These are phyloP conservation scores for Phytopythium oedochilum DNA, from an alignment of 352 stramenopile genomes.

Conservation along the genomic window DNA sequence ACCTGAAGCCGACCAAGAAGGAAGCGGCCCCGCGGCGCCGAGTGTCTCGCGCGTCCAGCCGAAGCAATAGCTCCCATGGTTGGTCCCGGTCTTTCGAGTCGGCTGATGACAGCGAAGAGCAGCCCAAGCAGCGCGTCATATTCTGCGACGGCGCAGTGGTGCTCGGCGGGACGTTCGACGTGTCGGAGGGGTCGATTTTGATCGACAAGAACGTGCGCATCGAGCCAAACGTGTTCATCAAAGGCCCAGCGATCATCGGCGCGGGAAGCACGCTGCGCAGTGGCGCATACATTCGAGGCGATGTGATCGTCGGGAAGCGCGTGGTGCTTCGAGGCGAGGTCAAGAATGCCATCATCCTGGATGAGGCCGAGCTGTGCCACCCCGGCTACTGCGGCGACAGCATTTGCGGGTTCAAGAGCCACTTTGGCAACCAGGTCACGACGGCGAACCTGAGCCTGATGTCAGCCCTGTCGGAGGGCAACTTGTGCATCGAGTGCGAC, in stretches of 20 bases:
- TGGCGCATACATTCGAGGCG: constrained; percentile 63
- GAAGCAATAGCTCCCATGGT: constrained; percentile 7
- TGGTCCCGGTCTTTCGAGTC: constrained; percentile 28
- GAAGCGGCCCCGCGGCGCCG: not conserved
- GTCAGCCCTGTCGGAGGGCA: constrained; percentile 17
- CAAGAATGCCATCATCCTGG: constrained; percentile 71
- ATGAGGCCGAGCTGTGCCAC: constrained; percentile 68
- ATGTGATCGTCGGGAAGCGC: constrained; percentile 52
- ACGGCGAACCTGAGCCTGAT: constrained; percentile 73
- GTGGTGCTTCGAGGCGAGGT: constrained; percentile 65
- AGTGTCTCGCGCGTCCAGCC: constrained; percentile 3
- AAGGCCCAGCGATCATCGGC: constrained; percentile 72
- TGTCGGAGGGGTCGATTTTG: constrained; percentile 63
- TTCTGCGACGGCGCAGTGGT: constrained; percentile 36
- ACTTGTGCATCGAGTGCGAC: constrained; percentile 23
- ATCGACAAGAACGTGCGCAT: constrained; percentile 57
- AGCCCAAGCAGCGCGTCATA: constrained; percentile 42
- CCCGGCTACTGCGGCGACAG: constrained; percentile 74
- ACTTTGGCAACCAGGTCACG: constrained; percentile 82
- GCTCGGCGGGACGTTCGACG: constrained; percentile 60
- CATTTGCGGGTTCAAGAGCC: constrained; percentile 67
- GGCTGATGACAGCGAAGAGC: constrained; percentile 16
- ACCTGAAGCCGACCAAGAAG: constrained; percentile 21
- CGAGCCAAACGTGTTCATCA: constrained; percentile 67
- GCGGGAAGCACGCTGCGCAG: constrained; percentile 53